phyloP scores from a whole-genome alignment of 2,329 filamentous ascomycete genomes.

The Alternaria sp. region DNA sequence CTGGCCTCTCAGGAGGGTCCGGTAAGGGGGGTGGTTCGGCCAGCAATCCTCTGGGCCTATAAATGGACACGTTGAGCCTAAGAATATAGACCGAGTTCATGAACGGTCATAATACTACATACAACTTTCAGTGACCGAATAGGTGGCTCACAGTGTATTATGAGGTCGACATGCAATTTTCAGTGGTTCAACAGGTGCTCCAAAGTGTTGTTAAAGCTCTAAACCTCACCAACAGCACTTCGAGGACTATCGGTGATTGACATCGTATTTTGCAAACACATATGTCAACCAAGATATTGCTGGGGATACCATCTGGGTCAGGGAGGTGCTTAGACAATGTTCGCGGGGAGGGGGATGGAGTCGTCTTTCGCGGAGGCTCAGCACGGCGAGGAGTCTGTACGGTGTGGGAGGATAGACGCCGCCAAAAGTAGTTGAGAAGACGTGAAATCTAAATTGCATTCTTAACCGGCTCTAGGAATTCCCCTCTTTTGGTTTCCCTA shows the following conservation, averaged over 20 bases:
- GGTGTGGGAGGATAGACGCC: too few relatives aligned
- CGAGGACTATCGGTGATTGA: neutral
- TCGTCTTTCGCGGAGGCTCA: too few relatives aligned
- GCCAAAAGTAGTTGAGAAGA: too few relatives aligned
- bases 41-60: conserved; percentile 53
- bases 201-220: neutral
- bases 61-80: neutral
- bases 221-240: neutral
- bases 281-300: too few relatives aligned
- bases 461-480: neutral
- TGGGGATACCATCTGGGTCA: too few relatives aligned
- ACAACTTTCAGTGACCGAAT: neutral
- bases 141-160: neutral
- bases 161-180: neutral
- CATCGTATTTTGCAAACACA: neutral
- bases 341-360: too few relatives aligned
- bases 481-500: neutral
- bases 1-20: conserved; percentile 19
- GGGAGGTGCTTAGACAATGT: too few relatives aligned
- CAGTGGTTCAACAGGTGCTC: neutral
- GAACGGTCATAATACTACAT: neutral
- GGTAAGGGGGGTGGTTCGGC: conserved; percentile 42
- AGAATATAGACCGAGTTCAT: neutral
- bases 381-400: too few relatives aligned
- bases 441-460: neutral